These are phyloP conservation scores for Truncatella angustata DNA, from an alignment of 2,329 filamentous ascomycete genomes.

Conservation along the genomic window DNA sequence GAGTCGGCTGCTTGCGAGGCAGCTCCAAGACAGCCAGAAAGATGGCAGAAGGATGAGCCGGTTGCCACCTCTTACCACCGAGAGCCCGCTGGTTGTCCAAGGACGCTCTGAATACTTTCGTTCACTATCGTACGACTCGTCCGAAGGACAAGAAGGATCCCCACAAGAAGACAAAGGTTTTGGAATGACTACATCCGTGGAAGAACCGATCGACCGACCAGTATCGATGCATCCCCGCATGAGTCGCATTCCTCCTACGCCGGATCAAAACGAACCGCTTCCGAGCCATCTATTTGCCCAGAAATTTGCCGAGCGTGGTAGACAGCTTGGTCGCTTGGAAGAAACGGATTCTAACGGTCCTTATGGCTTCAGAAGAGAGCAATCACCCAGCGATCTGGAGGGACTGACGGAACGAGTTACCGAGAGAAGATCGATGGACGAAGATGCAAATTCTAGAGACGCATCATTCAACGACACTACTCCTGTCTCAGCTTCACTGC, in stretches of 20 bases:
- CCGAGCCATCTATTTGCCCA: constrained; percentile 40
- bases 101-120: constrained; percentile 80
- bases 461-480: too few relatives aligned
- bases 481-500: constrained; percentile 25
- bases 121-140: constrained; percentile 64
- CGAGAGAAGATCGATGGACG: constrained; percentile 23
- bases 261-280: constrained; percentile 46
- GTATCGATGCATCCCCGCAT: constrained; percentile 74
- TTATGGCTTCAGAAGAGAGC: constrained; percentile 56
- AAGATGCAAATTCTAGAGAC: constrained; percentile 32
- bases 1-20: constrained; percentile 80
- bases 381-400: constrained; percentile 55
- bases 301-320: constrained; percentile 41
- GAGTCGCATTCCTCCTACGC: constrained; percentile 58
- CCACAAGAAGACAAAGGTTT: constrained; percentile 39
- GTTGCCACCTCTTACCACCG: constrained; percentile 77
- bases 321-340: constrained; percentile 36
- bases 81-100: constrained; percentile 74
- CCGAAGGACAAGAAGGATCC: constrained; percentile 44
- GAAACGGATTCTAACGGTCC: constrained; percentile 33
- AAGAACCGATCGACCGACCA: constrained; percentile 57
- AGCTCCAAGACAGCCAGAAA: constrained; percentile 76
- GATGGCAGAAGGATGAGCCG: constrained; percentile 80
- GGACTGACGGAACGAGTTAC: constrained; percentile 22
- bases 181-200: constrained; percentile 53